Evolutionary conservation across 345 rosid species (phyloP).

Genomic region (Aethionema arabicum): DNA sequence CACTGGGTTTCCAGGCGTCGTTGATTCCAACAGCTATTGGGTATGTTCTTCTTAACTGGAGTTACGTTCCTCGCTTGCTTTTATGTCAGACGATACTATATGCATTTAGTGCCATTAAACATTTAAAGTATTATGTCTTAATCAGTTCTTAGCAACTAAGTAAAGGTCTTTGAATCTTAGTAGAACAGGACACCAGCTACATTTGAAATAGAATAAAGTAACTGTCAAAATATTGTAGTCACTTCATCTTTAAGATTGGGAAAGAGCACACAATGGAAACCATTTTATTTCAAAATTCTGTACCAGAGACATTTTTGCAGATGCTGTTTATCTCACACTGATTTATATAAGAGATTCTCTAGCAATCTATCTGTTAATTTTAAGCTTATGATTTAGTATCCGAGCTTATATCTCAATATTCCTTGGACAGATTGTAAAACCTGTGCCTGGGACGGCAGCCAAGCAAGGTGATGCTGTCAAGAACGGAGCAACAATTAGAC

Average conservation of each 20-base stretch:
- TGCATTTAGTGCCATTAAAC: too few relatives aligned
- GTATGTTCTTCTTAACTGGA: slow-evolving; percentile 40
- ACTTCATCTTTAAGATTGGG: neutral
- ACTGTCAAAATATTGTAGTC: neutral
- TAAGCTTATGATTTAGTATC: slow-evolving; percentile 5
- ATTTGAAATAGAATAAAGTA: neutral
- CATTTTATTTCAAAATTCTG: neutral
- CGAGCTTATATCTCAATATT: slow-evolving; percentile 1
- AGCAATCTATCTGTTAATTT: neutral
- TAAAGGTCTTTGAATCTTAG: neutral
- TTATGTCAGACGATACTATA: neutral
- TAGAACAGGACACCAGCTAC: neutral
- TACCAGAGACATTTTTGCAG: neutral
- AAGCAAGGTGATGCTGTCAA: slow-evolving; percentile 81
- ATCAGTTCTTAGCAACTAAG: neutral
- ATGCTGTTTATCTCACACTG: neutral
- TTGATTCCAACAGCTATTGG: slow-evolving; percentile 97
- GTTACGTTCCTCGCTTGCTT: neutral
- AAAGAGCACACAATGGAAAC: neutral
- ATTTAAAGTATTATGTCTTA: slow-evolving; percentile 1
- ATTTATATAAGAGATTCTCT: too few relatives aligned
- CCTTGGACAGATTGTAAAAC: slow-evolving; percentile 66
- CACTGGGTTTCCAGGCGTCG: slow-evolving; percentile 78
- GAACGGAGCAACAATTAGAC: slow-evolving; percentile 66
- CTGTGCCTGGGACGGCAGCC: slow-evolving; percentile 49